Evolutionary conservation across 1,284 basidiomycete species (phyloP), one percentile per base, ranked within the genome.

Genomic region (Malassezia pachydermatis): DNA sequence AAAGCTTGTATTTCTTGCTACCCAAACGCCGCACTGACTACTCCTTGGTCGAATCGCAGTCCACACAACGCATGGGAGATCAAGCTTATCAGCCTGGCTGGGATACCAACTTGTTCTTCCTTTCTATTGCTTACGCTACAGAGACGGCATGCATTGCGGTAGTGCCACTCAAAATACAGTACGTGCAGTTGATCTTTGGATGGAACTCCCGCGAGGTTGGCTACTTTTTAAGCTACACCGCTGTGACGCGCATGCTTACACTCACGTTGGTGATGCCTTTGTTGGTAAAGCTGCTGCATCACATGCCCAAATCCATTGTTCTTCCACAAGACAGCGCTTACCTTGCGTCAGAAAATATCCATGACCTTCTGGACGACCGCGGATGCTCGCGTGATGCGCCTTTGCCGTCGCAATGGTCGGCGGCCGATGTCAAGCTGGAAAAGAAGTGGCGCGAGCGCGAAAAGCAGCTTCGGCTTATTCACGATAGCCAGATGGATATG

Each of bases 401-500:
- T 9, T 5, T 4, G n/a, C 16, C 7, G 7, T 13, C 27, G 13
- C 34, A 19, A 5, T 45, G 43, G 43, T 36, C 22, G 5, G n/a
- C 37, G 5, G 14, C 8, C 9, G 34, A 62, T 24, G 48, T 52
- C 32, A 37, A 45, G 13, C 48, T 64, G 27, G 67, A 70, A 29
- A 57, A 67, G 36, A 58, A 65, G 20, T 71, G 69, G 69, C 57
- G 50, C 3, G 32, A 63, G 29, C 62, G 69, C 2, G 62, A 59
- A 6, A 59, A 63, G 36, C 63, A 67, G 22, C 51, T 71, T 4
- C 59, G 64, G 9, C 55, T 68, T 30, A 63, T 71, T 27, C 69
- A 70, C 53, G 69, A 71, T 45, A 62, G 58, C 45, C 58, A 59
- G 30, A 68, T 71, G 35, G 69, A 71, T 43, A 54, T 57, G 27